Conservation (phyloP, 176 grass and related monocot species). For the Avena atlantica region DNA sequence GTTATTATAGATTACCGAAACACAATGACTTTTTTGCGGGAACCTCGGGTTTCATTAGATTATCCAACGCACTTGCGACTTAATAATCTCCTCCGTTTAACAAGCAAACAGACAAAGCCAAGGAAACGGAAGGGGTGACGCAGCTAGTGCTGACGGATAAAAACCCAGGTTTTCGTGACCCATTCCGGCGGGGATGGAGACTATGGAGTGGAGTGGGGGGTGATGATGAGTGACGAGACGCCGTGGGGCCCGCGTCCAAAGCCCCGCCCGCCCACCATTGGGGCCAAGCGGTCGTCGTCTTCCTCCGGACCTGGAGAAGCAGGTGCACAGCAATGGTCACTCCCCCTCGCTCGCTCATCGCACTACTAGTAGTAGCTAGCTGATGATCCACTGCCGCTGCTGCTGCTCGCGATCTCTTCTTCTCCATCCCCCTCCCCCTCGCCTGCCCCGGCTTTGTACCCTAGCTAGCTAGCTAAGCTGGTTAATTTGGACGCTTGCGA, state of each 20-base stretch:
- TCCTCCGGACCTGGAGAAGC: slow-evolving; percentile 4
- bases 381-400: background rate
- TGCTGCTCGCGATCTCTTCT: background rate
- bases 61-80: too few species aligned
- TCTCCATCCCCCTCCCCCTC: background rate
- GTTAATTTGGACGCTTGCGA: slow-evolving; percentile 28
- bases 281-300: slow-evolving; percentile 50
- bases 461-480: slow-evolving; percentile 5
- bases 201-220: too few species aligned
- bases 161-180: too few species aligned
- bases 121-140: too few species aligned
- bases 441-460: background rate
- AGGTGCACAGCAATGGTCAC: background rate
- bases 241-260: slow-evolving; percentile 42
- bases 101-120: too few species aligned
- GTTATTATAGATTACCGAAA: too few species aligned
- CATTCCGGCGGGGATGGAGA: too few species aligned
- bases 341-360: background rate
- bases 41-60: too few species aligned
- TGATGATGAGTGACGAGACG: slow-evolving; percentile 47
- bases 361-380: too few species aligned
- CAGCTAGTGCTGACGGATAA: too few species aligned
- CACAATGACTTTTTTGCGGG: too few species aligned
- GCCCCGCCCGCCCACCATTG: slow-evolving; percentile 46
- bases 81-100: too few species aligned